A percentile compares a stretch with the other conserved stretches of the same genome.
phyloP scores from a whole-genome alignment of 2,329 filamentous ascomycete species.

The Fusarium sp. region DNA sequence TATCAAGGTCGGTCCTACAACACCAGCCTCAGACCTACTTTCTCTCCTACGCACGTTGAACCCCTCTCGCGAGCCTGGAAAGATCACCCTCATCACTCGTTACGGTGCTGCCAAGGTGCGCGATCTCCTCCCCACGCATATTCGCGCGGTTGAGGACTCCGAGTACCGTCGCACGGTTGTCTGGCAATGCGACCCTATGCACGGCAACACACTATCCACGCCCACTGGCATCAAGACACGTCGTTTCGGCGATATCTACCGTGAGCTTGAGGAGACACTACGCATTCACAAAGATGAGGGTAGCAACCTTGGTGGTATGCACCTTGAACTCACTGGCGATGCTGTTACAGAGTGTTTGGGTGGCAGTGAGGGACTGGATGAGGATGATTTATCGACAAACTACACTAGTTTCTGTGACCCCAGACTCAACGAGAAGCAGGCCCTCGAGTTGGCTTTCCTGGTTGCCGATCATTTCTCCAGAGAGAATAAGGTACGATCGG shows the following conservation, averaged over 20 bases:
- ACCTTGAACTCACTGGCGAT: slow-evolving; percentile 94
- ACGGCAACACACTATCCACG: slow-evolving; percentile 80
- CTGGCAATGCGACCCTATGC: slow-evolving; percentile 99
- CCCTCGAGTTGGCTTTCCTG: slow-evolving; percentile 91
- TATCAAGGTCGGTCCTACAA: slow-evolving; percentile 93
- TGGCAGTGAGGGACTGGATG: slow-evolving; percentile 84
- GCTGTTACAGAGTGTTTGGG: slow-evolving; percentile 96
- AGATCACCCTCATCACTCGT: slow-evolving; percentile 94
- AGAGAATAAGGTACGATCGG: slow-evolving; percentile 37
- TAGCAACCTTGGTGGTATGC: slow-evolving; percentile 91
- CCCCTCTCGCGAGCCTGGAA: slow-evolving; percentile 82
- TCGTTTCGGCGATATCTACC: slow-evolving; percentile 88
- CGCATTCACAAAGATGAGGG: slow-evolving; percentile 84
- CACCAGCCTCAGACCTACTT: slow-evolving; percentile 78
- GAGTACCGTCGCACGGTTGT: slow-evolving; percentile 75
- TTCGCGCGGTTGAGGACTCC: slow-evolving; percentile 85
- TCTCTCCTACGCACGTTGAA: slow-evolving; percentile 86
- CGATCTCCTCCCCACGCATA: slow-evolving; percentile 81
- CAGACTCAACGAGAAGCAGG: slow-evolving; percentile 95
- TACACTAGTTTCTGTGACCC: slow-evolving; percentile 98
- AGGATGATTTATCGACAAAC: slow-evolving; percentile 87
- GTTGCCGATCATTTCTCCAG: slow-evolving; percentile 81
- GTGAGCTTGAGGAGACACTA: slow-evolving; percentile 84
- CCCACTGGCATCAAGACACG: slow-evolving; percentile 88
- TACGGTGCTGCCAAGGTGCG: slow-evolving; percentile 86